Conservation (phyloP, 2,329 filamentous ascomycete genomes). For the Bipolaris oryzae region DNA sequence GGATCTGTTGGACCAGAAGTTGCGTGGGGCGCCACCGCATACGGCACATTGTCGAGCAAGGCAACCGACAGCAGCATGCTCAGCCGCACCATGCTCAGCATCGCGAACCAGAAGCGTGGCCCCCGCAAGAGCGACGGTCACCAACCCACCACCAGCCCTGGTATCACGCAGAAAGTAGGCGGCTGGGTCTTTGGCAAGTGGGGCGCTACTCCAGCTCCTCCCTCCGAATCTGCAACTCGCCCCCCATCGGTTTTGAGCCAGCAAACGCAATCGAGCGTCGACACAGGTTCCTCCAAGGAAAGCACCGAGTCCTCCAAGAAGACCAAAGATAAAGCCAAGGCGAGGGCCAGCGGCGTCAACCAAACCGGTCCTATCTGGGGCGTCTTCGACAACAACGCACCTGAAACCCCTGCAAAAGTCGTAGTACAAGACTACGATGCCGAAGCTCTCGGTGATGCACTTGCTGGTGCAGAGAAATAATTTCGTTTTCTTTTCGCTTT, state of each 20-base stretch:
- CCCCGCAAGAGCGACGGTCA: conserved; percentile 25
- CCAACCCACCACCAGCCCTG: conserved; percentile 27
- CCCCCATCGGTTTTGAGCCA: conserved; percentile 28
- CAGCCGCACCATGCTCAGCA: conserved; percentile 58
- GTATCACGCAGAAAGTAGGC: conserved; percentile 62
- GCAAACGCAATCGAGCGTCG: conserved; percentile 28
- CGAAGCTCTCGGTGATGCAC: conserved; percentile 47
- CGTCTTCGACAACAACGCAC: conserved; percentile 46
- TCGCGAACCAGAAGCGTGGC: conserved; percentile 36
- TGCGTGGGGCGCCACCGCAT: conserved; percentile 53
- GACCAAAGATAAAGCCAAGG: conserved; percentile 25
- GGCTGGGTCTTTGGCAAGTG: conserved; percentile 70
- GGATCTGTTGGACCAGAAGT: conserved; percentile 49
- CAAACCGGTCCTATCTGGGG: conserved; percentile 49
- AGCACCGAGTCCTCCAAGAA: neutral
- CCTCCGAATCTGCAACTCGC: conserved; percentile 18
- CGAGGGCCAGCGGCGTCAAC: conserved; percentile 47
- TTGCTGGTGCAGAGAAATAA: conserved; percentile 18
- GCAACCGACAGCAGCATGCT: conserved; percentile 59
- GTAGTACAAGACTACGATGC: conserved; percentile 46
- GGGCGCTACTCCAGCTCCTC: conserved; percentile 60
- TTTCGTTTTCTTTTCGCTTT: neutral
- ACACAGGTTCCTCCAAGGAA: conserved; percentile 17
- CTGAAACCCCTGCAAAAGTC: conserved; percentile 42
- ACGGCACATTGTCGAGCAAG: conserved; percentile 58